Evolutionary conservation across 2,329 filamentous ascomycete genomes (phyloP).

Genomic region (Fusarium abutilonis): DNA sequence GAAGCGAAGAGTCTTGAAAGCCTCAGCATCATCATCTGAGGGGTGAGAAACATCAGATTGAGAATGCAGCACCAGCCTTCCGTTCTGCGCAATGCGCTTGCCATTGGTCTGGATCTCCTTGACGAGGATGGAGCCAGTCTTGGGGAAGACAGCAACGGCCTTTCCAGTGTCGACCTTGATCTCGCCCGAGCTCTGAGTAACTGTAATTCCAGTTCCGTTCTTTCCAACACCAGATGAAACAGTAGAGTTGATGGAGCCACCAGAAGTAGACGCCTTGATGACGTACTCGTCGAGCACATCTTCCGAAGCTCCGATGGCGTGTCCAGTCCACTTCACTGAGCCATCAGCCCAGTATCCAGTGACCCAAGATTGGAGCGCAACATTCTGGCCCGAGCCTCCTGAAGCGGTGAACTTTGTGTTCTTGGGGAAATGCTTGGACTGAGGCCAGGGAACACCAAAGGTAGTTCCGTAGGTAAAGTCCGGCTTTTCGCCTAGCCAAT

Average conservation of each 20-base stretch:
- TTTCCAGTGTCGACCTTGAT: conserved; percentile 58
- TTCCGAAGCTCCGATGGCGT: conserved; percentile 60
- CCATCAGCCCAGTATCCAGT: conserved; percentile 69
- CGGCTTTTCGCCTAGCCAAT: conserved; percentile 55
- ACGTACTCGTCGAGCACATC: conserved; percentile 55
- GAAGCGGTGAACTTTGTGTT: conserved; percentile 51
- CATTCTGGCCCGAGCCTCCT: conserved; percentile 30
- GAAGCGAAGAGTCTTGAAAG: conserved; percentile 57
- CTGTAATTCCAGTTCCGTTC: conserved; percentile 4
- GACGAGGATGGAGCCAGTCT: conserved; percentile 53
- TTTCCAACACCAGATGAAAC: conserved; percentile 4
- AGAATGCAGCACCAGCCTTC: conserved; percentile 63
- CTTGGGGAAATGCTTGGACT: conserved; percentile 52
- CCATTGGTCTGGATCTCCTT: conserved; percentile 54
- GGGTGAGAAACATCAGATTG: conserved; percentile 58
- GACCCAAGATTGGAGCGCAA: conserved; percentile 60
- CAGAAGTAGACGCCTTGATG: conserved; percentile 32
- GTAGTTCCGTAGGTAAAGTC: conserved; percentile 51
- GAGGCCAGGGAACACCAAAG: conserved; percentile 57
- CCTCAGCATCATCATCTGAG: conserved; percentile 27
- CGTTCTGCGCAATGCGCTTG: conserved; percentile 56
- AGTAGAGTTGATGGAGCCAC: conserved; percentile 26
- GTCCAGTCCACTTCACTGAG: conserved; percentile 69
- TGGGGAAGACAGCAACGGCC: conserved; percentile 55
- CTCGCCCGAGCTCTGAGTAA: conserved; percentile 40